phyloP scores from a whole-genome alignment of 2,329 filamentous ascomycete species.

The Metarhizium sp. region DNA sequence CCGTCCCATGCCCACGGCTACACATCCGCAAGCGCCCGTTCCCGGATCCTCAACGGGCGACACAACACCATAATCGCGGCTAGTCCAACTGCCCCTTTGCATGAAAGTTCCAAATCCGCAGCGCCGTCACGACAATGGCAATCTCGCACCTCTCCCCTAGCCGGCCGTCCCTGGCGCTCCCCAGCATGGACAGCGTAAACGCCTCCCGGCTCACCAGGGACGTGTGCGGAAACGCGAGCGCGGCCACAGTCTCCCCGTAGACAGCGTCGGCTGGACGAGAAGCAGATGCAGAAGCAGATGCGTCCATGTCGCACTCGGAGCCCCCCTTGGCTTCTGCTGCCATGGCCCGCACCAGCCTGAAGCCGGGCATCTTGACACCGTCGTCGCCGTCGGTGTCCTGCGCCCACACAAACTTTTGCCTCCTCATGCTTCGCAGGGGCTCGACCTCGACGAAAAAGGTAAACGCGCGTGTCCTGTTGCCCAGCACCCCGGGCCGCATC shows the following conservation, averaged over 20 bases:
- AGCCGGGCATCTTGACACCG: neutral
- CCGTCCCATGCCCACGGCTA: too few relatives aligned
- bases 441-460: neutral
- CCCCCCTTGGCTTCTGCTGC: neutral
- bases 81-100: neutral
- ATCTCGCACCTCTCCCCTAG: neutral
- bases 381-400: neutral
- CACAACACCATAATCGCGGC: neutral
- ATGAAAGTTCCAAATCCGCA: neutral
- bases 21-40: too few relatives aligned
- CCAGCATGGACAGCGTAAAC: neutral
- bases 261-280: neutral
- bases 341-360: neutral
- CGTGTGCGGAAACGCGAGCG: neutral
- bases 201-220: neutral
- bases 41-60: too few relatives aligned
- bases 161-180: neutral
- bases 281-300: neutral
- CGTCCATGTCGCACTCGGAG: neutral
- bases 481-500: neutral
- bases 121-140: constrained; percentile 1
- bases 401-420: constrained; percentile 1
- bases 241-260: neutral
- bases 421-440: neutral
- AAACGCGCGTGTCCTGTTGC: neutral